Base-by-base conservation (phyloP, 768 basidiomycete genomes). In the Termitomyces eurrhizus region DNA sequence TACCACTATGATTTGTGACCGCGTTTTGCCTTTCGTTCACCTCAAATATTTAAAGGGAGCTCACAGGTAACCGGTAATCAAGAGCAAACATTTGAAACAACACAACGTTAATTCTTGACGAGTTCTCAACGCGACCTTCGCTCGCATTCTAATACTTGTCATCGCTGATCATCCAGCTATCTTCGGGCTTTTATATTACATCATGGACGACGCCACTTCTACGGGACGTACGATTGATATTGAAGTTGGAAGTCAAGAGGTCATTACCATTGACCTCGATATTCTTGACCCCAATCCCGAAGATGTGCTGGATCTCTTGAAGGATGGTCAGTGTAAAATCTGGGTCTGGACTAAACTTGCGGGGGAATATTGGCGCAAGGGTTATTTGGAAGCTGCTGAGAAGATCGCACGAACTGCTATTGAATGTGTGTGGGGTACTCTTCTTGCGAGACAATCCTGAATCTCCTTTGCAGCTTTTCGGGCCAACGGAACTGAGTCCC, bases 221-320 rank as follows among this genome's bases (percentile, higher is more conserved):
- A 64, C 74, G n/a, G 80, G 80, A 44, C 80, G 82, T 57, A 79
- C 86, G 5, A 80, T 90, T 53, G 88, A 90, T 72, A 90, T 93
- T 65, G 90, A 92, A 67, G 79, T 92, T 6, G 87, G 87, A 41
- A 84, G 87, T 7, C 88, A 90, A 73, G 94, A 95, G 74, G 84
- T 92, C 69, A 90, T 95, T 61, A 90, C 91, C 24, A 88, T 98
- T 61, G 92, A 96, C 77, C 82, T 98, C 42, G 90, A 92, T 77
- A 80, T 88, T 66, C 86, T 98, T 54, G 90, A 92, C 72, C 86
- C 86, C 4, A 87, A 84, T 67, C 85, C 88, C 7, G 85, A 88
- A 62, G 88, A 91, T 62, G 85, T 93, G 2, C 75, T 90, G 52
- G 86, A 89, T 65, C 72, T 95, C 4, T 71, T 95, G 52, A 83